phyloP scores from a whole-genome alignment of 2,329 filamentous ascomycete genomes.

The Penicillium sp. region DNA sequence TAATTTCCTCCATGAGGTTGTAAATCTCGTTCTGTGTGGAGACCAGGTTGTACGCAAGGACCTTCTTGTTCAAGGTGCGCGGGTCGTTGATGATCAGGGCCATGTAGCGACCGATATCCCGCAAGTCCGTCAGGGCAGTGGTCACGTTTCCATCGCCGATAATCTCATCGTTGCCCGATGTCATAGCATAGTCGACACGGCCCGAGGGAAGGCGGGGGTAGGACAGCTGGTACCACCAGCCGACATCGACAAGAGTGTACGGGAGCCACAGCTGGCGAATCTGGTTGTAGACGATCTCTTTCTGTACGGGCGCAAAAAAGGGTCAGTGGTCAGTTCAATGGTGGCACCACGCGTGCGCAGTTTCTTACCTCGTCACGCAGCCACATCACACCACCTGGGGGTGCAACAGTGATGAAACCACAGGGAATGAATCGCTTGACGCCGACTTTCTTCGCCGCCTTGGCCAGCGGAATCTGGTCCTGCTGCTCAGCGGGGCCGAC shows the following conservation, averaged over 20 bases:
- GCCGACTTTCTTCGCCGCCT: slow-evolving; percentile 51
- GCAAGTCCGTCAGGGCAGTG: slow-evolving; percentile 49
- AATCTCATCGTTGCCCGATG: slow-evolving; percentile 39
- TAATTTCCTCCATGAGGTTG: slow-evolving; percentile 48
- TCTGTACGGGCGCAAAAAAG: slow-evolving; percentile 31
- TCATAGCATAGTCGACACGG: slow-evolving; percentile 46
- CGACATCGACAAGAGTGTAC: slow-evolving; percentile 60
- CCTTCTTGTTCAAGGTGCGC: slow-evolving; percentile 55
- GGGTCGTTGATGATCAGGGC: slow-evolving; percentile 54
- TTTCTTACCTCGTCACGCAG: slow-evolving; percentile 41
- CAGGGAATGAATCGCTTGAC: slow-evolving; percentile 56
- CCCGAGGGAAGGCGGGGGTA: slow-evolving; percentile 50
- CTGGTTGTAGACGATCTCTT: slow-evolving; percentile 54
- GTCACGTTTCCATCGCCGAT: slow-evolving; percentile 48
- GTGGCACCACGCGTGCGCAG: background rate
- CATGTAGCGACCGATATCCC: slow-evolving; percentile 56
- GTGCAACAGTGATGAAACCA: slow-evolving; percentile 49
- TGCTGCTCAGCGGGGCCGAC: slow-evolving; percentile 38
- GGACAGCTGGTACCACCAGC: slow-evolving; percentile 58
- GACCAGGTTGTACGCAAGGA: slow-evolving; percentile 52
- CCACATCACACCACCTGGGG: slow-evolving; percentile 47
- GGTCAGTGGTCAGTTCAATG: slow-evolving; percentile 4
- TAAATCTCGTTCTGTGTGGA: slow-evolving; percentile 50
- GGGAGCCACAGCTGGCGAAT: slow-evolving; percentile 51
- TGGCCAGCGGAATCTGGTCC: slow-evolving; percentile 49